A percentile compares a stretch with the other conserved stretches of the same genome.
phyloP scores from a whole-genome alignment of 768 basidiomycete species.

The Sistotremastrum niveocremeum region DNA sequence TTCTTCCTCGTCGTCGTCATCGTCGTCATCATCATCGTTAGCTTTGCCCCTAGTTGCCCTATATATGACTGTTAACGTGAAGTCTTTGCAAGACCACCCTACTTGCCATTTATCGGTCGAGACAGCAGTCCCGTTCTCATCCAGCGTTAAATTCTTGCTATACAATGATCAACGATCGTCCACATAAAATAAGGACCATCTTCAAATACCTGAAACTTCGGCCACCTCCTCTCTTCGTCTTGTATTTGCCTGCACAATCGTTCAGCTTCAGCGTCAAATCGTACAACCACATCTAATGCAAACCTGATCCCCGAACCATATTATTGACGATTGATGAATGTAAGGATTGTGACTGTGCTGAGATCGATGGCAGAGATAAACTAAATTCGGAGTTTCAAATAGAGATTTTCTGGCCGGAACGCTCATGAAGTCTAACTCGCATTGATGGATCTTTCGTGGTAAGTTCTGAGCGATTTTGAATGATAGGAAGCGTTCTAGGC shows the following conservation, averaged over 20 bases:
- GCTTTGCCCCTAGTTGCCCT: slow-evolving; percentile 13
- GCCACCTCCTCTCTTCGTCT: slow-evolving; percentile 80
- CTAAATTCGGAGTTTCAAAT: too few species aligned
- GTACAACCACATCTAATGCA: too few species aligned
- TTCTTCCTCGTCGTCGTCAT: slow-evolving; percentile 28
- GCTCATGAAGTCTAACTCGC: too few species aligned
- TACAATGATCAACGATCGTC: slow-evolving; percentile 6
- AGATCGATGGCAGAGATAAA: too few species aligned
- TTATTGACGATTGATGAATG: too few species aligned
- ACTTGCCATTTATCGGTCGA: slow-evolving; percentile 34
- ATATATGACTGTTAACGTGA: slow-evolving; percentile 3
- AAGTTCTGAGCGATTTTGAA: too few species aligned
- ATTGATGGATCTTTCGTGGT: too few species aligned
- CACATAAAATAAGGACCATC: slow-evolving; percentile 8
- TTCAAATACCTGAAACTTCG: slow-evolving; percentile 58
- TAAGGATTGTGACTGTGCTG: too few species aligned
- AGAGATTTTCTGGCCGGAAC: too few species aligned
- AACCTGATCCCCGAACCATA: too few species aligned
- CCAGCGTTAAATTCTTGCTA: slow-evolving; percentile 48
- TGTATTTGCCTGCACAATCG: slow-evolving; percentile 51
- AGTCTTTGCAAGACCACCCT: too few species aligned
- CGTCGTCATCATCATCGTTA: slow-evolving; percentile 19
- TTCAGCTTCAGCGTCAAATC: neutral
- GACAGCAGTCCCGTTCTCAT: slow-evolving; percentile 42
- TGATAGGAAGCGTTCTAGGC: too few species aligned